These are phyloP conservation scores for Apiospora arundinis DNA, from an alignment of 2,329 filamentous ascomycete species.

Conservation along the genomic window DNA sequence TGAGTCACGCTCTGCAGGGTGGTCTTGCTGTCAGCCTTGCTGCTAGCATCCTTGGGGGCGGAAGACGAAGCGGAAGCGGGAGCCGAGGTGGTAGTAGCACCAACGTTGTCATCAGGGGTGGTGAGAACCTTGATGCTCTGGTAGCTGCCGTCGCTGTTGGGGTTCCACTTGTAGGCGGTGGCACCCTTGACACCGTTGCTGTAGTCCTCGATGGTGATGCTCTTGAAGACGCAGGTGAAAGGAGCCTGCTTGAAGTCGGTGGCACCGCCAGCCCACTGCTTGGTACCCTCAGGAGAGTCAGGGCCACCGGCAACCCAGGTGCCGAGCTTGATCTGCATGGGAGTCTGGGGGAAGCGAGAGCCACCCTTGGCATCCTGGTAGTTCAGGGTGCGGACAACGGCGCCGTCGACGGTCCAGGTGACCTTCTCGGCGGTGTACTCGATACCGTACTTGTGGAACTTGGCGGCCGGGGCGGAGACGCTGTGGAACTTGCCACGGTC, in stretches of 20 bases:
- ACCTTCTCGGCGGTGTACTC: conserved; percentile 71
- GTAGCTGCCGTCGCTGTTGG: conserved; percentile 55
- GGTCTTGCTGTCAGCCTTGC: conserved; percentile 27
- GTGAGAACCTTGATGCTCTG: conserved; percentile 58
- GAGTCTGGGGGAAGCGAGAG: conserved; percentile 72
- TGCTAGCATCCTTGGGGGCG: conserved; percentile 13
- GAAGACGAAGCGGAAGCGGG: conserved; percentile 27
- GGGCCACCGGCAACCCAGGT: conserved; percentile 68
- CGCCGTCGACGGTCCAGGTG: conserved; percentile 70
- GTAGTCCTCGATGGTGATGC: conserved; percentile 60
- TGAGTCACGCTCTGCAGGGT: conserved; percentile 25
- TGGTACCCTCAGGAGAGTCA: conserved; percentile 71
- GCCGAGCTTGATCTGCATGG: conserved; percentile 74
- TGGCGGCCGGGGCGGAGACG: conserved; percentile 51
- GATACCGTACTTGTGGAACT: conserved; percentile 63
- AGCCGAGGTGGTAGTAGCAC: conserved; percentile 27
- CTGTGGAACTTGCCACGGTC: conserved; percentile 57
- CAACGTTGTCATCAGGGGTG: conserved; percentile 35
- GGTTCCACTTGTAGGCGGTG: conserved; percentile 58
- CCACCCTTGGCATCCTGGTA: conserved; percentile 64
- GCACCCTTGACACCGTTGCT: conserved; percentile 55
- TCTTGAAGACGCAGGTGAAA: conserved; percentile 64
- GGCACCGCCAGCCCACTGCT: conserved; percentile 70
- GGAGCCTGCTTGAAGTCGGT: conserved; percentile 59
- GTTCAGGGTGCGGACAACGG: conserved; percentile 65